These are phyloP conservation scores for Kodamaea laetipori DNA, from an alignment of 805 yeast genomes.

Conservation along the genomic window DNA sequence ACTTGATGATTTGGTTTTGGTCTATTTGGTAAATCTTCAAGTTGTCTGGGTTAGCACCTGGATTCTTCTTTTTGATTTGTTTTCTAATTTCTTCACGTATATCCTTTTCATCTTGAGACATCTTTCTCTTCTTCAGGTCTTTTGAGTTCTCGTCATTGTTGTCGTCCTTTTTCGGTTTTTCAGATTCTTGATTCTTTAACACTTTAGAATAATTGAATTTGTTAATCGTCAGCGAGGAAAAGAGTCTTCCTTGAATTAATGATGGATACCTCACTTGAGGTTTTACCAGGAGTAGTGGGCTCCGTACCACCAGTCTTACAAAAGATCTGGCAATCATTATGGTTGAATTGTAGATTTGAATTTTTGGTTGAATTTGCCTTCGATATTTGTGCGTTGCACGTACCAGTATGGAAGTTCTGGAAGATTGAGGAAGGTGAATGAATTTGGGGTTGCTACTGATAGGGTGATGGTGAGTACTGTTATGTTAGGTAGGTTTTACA, in stretches of 20 bases:
- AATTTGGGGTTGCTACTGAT: too few species aligned
- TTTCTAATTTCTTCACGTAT: constrained; percentile 38
- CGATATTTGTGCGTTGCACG: background rate
- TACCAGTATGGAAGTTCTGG: background rate
- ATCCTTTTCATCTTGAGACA: constrained; percentile 32
- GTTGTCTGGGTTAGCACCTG: constrained; percentile 30
- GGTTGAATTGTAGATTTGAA: constrained; percentile 1
- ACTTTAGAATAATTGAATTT: background rate
- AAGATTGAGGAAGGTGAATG: background rate
- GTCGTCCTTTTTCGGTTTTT: constrained; percentile 15
- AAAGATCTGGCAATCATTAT: constrained; percentile 3
- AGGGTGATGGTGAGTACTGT: too few species aligned
- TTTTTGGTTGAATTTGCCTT: constrained; percentile 3
- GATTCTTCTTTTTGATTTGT: constrained; percentile 31
- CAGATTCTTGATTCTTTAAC: constrained; percentile 9
- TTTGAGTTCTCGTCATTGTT: constrained; percentile 15
- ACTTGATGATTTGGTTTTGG: constrained; percentile 13
- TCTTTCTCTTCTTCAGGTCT: constrained; percentile 14
- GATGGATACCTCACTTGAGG: constrained; percentile 4
- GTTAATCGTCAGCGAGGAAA: constrained; percentile 3
- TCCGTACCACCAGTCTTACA: constrained; percentile 6
- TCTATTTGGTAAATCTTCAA: constrained; percentile 32
- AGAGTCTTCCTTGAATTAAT: background rate
- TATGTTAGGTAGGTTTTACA: too few species aligned
- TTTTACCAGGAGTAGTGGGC: background rate